Percentiles rank a stretch among this genome's conserved stretches.
Conservation (phyloP, 371 early-diverging fungal genomes). For the Basidiobolus meristosporus region DNA sequence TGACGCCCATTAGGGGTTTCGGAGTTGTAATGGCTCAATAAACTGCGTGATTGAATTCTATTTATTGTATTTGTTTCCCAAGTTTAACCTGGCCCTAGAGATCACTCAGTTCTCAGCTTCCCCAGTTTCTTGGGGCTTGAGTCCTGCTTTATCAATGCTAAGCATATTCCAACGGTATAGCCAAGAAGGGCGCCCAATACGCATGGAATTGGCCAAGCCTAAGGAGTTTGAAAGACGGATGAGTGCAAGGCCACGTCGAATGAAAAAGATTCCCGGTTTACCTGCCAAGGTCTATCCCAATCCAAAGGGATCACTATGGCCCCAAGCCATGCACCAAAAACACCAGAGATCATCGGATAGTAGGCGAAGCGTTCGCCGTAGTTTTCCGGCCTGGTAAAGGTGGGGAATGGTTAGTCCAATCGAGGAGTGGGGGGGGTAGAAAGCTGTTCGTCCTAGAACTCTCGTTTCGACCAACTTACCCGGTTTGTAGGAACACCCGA, state of each 20-base stretch:
- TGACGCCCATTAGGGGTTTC: too few relatives aligned
- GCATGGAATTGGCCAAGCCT: conserved; percentile 18
- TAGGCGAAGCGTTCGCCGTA: conserved; percentile 3
- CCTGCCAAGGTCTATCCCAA: conserved; percentile 25
- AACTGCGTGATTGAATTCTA: too few relatives aligned
- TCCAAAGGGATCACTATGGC: conserved; percentile 19
- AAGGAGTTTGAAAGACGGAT: not conserved
- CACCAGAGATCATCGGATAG: conserved; percentile 3
- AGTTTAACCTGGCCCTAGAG: too few relatives aligned
- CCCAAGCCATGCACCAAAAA: conserved; percentile 17
- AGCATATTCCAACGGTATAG: conserved; percentile 11
- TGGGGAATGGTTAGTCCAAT: not conserved
- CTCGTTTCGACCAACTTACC: not conserved
- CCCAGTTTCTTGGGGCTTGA: too few relatives aligned
- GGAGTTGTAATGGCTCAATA: too few relatives aligned
- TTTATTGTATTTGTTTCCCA: too few relatives aligned
- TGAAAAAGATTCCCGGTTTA: not conserved
- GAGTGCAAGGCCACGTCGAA: not conserved
- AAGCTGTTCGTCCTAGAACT: not conserved
- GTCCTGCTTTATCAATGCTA: conserved; percentile 5
- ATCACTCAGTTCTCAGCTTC: too few relatives aligned
- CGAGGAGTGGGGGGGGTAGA: not conserved
- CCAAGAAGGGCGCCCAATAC: conserved; percentile 13
- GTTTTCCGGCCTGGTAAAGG: conserved; percentile 2
- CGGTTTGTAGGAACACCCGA: too few relatives aligned